phyloP scores from a whole-genome alignment of 176 grass and related monocot genomes.

The Paspalum notatum region DNA sequence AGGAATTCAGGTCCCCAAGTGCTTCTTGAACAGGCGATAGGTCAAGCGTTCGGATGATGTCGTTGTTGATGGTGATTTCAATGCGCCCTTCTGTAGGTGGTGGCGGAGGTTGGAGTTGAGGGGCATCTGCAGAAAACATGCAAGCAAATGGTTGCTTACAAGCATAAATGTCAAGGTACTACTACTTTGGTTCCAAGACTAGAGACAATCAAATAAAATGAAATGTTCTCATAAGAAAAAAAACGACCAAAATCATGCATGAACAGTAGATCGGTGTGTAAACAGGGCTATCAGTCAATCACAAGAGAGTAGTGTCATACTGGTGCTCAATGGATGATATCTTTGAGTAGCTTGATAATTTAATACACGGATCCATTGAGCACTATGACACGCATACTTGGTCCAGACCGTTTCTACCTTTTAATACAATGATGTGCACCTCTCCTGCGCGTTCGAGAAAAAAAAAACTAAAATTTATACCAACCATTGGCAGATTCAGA shows the following conservation, averaged over 20 bases:
- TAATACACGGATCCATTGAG: too few species aligned
- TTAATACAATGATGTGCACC: too few species aligned
- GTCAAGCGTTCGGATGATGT: slow-evolving; percentile 59
- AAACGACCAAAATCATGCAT: neutral
- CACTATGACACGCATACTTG: too few species aligned
- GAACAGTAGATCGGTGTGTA: neutral
- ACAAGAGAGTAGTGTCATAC: neutral
- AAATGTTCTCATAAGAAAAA: neutral
- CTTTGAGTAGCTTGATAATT: neutral
- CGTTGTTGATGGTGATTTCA: slow-evolving; percentile 66
- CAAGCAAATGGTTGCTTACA: neutral
- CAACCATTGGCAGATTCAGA: neutral
- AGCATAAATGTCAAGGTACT: neutral
- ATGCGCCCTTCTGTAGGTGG: slow-evolving; percentile 75
- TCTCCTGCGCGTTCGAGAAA: too few species aligned
- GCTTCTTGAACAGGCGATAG: slow-evolving; percentile 54
- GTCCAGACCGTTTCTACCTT: too few species aligned
- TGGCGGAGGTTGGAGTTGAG: slow-evolving; percentile 66
- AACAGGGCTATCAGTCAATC: neutral
- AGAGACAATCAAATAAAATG: neutral
- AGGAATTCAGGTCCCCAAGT: slow-evolving; percentile 48
- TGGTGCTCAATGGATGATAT: neutral
- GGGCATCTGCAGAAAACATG: slow-evolving; percentile 37
- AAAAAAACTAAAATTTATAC: neutral
- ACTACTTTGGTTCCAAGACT: neutral